A percentile compares a stretch with the other conserved stretches of the same genome.
These are phyloP conservation scores for Suillus alpinus DNA, from an alignment of 768 basidiomycete species.

Conservation along the genomic window DNA sequence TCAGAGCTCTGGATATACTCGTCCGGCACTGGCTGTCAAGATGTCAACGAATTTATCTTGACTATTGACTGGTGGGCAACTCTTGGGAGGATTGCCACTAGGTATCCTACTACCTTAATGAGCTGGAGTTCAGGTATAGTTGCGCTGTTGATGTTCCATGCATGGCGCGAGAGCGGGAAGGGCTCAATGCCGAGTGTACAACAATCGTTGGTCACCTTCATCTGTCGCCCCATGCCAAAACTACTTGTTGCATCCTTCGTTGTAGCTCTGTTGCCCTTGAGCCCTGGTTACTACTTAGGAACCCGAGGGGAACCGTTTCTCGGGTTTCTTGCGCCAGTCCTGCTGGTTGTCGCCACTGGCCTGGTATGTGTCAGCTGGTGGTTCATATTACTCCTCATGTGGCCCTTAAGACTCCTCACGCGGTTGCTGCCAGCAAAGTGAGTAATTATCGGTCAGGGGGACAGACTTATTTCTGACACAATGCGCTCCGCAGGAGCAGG, in stretches of 20 bases:
- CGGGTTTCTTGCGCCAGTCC: slow-evolving; percentile 27
- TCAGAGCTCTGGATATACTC: slow-evolving; percentile 60
- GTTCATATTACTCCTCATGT: slow-evolving; percentile 47
- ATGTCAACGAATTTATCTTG: slow-evolving; percentile 41
- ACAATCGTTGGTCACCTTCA: slow-evolving; percentile 49
- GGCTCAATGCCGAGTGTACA: slow-evolving; percentile 41
- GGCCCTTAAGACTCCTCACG: slow-evolving; percentile 32
- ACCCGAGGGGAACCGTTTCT: slow-evolving; percentile 49
- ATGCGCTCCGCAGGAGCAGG: slow-evolving; percentile 9
- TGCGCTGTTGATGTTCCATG: slow-evolving; percentile 51
- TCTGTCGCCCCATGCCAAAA: slow-evolving; percentile 34
- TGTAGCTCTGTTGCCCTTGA: slow-evolving; percentile 55
- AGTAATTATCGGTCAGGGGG: background rate
- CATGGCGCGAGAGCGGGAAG: slow-evolving; percentile 37
- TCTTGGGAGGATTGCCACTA: slow-evolving; percentile 63
- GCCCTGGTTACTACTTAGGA: slow-evolving; percentile 56
- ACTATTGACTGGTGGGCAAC: slow-evolving; percentile 69
- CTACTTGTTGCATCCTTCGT: slow-evolving; percentile 44
- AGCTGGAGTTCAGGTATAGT: slow-evolving; percentile 78
- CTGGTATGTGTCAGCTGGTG: slow-evolving; percentile 63
- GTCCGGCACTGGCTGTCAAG: slow-evolving; percentile 48
- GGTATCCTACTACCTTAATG: slow-evolving; percentile 72
- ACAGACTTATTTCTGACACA: background rate
- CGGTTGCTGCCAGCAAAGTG: slow-evolving; percentile 16
- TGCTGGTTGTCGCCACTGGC: slow-evolving; percentile 63